Conservation (phyloP, 768 basidiomycete genomes). For the Lyophyllum semitale region DNA sequence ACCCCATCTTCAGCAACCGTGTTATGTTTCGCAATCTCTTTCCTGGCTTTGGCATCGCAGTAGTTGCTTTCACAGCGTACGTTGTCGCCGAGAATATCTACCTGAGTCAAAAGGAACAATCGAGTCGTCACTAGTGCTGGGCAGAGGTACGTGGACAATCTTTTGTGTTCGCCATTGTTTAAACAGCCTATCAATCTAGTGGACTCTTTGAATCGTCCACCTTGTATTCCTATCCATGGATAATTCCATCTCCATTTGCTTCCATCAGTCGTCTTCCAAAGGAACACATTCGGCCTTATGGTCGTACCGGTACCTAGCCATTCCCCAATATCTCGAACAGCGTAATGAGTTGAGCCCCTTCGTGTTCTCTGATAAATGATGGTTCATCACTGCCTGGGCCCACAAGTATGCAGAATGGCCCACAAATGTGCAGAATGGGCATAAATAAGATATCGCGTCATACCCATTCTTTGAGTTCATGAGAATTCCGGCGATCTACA, state of each 20-base stretch:
- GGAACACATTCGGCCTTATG: neutral
- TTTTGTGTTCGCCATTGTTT: neutral
- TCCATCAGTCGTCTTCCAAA: neutral
- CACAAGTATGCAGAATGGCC: neutral
- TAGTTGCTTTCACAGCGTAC: constrained; percentile 90
- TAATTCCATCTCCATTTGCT: neutral
- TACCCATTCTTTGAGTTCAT: neutral
- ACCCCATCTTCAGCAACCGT: constrained; percentile 83
- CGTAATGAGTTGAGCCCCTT: neutral
- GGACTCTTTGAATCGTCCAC: neutral
- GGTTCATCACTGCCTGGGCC: neutral
- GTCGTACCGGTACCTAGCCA: neutral
- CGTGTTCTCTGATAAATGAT: neutral
- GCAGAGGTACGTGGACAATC: constrained; percentile 11
- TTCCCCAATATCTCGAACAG: neutral
- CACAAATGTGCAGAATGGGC: neutral
- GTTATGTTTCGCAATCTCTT: constrained; percentile 90
- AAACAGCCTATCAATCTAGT: neutral
- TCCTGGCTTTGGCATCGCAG: constrained; percentile 92
- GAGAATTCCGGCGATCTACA: neutral
- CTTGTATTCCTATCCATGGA: neutral
- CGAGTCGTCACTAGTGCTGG: constrained; percentile 24
- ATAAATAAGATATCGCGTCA: neutral
- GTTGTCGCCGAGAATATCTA: constrained; percentile 82
- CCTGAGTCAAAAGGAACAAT: constrained; percentile 34